Percentiles rank a stretch among this genome's conserved stretches.
These are phyloP conservation scores for Chaetomium fimeti DNA, from an alignment of 495 filamentous ascomycete species.

Conservation along the genomic window DNA sequence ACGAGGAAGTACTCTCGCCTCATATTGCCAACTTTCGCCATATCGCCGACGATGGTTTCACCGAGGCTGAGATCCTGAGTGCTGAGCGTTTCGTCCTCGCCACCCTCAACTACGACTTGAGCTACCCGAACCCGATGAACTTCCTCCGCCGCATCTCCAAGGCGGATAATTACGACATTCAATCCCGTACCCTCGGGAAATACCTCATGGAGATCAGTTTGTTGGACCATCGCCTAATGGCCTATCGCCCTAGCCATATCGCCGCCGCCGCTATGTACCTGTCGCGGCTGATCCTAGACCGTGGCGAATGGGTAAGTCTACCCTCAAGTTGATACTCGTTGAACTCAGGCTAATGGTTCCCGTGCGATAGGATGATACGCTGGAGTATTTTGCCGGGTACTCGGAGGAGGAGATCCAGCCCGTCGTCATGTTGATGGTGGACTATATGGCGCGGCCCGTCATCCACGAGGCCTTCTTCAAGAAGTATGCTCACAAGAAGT, in stretches of 20 bases:
- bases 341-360: background rate
- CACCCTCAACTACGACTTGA: slow-evolving; percentile 92
- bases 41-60: slow-evolving; percentile 94
- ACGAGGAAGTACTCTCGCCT: slow-evolving; percentile 95
- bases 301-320: slow-evolving; percentile 80
- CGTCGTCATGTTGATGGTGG: slow-evolving; percentile 89
- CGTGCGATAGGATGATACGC: slow-evolving; percentile 66
- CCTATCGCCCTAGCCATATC: slow-evolving; percentile 80
- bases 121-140: slow-evolving; percentile 99
- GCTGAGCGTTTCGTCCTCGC: slow-evolving; percentile 90
- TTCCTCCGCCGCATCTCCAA: slow-evolving; percentile 97
- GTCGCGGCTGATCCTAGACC: slow-evolving; percentile 80
- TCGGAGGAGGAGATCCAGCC: slow-evolving; percentile 88
- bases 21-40: slow-evolving; percentile 96
- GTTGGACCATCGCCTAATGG: slow-evolving; percentile 88
- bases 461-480: slow-evolving; percentile 97
- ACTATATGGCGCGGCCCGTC: slow-evolving; percentile 86
- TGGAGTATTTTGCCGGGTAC: slow-evolving; percentile 93
- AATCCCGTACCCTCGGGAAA: slow-evolving; percentile 93
- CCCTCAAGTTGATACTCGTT: background rate
- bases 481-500: slow-evolving; percentile 99
- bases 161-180: slow-evolving; percentile 96
- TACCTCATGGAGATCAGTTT: slow-evolving; percentile 98
- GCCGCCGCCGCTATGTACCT: slow-evolving; percentile 94
- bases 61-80: slow-evolving; percentile 93